phyloP scores from a whole-genome alignment of 1,139 yeast species.

The Hyphopichia khmerensis region DNA sequence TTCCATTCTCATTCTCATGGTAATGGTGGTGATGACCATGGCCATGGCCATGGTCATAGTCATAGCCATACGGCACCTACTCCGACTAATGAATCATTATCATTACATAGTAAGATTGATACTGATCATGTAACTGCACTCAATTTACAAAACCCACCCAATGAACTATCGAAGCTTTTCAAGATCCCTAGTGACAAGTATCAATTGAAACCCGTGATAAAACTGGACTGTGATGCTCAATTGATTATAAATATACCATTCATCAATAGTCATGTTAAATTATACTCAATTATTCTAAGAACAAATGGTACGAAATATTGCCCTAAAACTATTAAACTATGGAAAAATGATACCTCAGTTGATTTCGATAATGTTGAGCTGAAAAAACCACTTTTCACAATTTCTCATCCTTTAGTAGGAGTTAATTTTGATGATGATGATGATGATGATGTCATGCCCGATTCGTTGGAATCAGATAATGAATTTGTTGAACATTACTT shows the following conservation, averaged over 20 bases:
- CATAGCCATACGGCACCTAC: constrained; percentile 59
- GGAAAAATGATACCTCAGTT: constrained; percentile 64
- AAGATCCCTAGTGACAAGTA: constrained; percentile 38
- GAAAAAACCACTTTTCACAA: constrained; percentile 48
- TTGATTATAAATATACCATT: constrained; percentile 72
- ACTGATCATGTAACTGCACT: constrained; percentile 60
- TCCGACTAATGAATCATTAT: constrained; percentile 69
- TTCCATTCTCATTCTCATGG: constrained; percentile 18
- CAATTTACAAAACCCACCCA: constrained; percentile 56
- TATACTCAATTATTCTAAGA: constrained; percentile 71
- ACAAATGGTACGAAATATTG: constrained; percentile 63
- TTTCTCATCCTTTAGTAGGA: constrained; percentile 69
- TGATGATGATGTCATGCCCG: constrained; percentile 29
- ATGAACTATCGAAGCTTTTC: constrained; percentile 56
- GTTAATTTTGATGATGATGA: constrained; percentile 31
- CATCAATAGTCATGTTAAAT: constrained; percentile 67
- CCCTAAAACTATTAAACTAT: constrained; percentile 68
- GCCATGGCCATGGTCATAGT: constrained; percentile 17
- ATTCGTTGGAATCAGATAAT: constrained; percentile 28
- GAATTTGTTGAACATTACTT: constrained; percentile 82
- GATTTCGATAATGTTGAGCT: constrained; percentile 67
- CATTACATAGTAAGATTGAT: constrained; percentile 62
- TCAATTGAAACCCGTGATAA: constrained; percentile 47
- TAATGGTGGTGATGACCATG: constrained; percentile 12
- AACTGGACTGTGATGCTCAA: constrained; percentile 83